Conservation (phyloP, 345 rosid species). For the Gossypium thurberi region DNA sequence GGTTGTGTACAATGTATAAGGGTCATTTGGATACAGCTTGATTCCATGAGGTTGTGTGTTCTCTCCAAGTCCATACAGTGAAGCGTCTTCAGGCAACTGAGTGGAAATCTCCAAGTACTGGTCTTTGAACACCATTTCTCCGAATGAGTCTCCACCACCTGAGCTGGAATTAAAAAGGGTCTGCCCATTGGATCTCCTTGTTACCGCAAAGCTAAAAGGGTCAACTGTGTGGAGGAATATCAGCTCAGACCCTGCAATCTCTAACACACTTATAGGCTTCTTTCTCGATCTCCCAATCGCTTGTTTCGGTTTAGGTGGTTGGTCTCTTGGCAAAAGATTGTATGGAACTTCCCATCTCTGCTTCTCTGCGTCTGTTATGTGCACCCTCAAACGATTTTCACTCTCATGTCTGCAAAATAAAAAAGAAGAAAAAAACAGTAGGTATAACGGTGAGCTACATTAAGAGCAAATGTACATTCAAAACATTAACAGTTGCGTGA, state of each 20-base stretch:
- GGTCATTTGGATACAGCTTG: conserved; percentile 81
- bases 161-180: conserved; percentile 76
- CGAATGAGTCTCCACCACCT: conserved; percentile 39
- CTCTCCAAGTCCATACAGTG: conserved; percentile 88
- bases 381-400: conserved; percentile 65
- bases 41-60: conserved; percentile 97
- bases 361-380: conserved; percentile 78
- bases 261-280: conserved; percentile 37
- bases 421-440: background rate
- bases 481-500: too few relatives aligned
- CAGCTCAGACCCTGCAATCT: conserved; percentile 57
- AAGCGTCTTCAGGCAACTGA: conserved; percentile 65
- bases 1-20: conserved; percentile 82
- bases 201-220: conserved; percentile 88
- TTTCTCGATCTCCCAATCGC: conserved; percentile 45
- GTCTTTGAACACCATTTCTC: conserved; percentile 77
- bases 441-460: background rate
- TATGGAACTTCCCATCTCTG: conserved; percentile 97
- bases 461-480: background rate
- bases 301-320: conserved; percentile 48
- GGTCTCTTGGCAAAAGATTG: conserved; percentile 70
- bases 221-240: conserved; percentile 54
- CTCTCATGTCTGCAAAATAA: conserved; percentile 60
- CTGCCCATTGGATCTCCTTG: conserved; percentile 66
- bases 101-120: conserved; percentile 98